Percentiles rank a stretch among this genome's conserved stretches.
phyloP scores from a whole-genome alignment of 192 early-diverging fungal species.

The Coemansia reversa region DNA sequence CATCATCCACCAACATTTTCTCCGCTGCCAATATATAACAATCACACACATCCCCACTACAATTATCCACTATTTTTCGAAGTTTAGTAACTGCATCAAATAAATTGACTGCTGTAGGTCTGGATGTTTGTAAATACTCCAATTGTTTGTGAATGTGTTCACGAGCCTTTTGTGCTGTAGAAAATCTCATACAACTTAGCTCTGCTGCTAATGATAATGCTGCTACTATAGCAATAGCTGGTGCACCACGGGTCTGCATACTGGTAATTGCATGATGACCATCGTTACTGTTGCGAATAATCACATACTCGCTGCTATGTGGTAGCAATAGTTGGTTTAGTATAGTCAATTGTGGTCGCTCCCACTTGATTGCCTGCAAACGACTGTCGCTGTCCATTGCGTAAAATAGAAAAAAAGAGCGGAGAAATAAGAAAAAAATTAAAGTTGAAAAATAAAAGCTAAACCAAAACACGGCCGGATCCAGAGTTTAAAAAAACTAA shows the following conservation, averaged over 20 bases:
- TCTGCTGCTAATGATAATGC: slow-evolving; percentile 88
- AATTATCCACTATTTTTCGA: slow-evolving; percentile 7
- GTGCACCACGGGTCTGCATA: slow-evolving; percentile 93
- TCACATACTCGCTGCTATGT: slow-evolving; percentile 76
- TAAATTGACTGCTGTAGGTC: slow-evolving; percentile 96
- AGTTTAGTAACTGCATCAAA: slow-evolving; percentile 76
- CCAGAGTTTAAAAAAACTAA: no score
- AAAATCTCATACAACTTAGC: slow-evolving; percentile 8
- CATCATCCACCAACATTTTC: slow-evolving; percentile 80
- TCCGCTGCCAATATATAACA: slow-evolving; percentile 76
- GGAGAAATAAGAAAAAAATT: background rate
- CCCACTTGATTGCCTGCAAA: slow-evolving; percentile 49
- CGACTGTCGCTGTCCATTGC: slow-evolving; percentile 7
- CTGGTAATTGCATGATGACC: slow-evolving; percentile 87
- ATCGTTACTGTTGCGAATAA: slow-evolving; percentile 59
- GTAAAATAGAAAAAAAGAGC: background rate
- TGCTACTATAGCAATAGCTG: slow-evolving; percentile 97
- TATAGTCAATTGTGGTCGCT: slow-evolving; percentile 62
- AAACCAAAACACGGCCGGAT: background rate
- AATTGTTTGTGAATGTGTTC: slow-evolving; percentile 61
- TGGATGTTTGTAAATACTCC: slow-evolving; percentile 81
- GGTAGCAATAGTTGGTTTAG: slow-evolving; percentile 92
- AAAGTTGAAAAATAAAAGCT: background rate
- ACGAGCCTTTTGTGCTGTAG: slow-evolving; percentile 43
- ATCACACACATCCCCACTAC: slow-evolving; percentile 46